Percentiles rank a stretch among this genome's conserved stretches.
Conservation (phyloP, 73 alveolate genomes). For the Paraurostyla sp. region DNA sequence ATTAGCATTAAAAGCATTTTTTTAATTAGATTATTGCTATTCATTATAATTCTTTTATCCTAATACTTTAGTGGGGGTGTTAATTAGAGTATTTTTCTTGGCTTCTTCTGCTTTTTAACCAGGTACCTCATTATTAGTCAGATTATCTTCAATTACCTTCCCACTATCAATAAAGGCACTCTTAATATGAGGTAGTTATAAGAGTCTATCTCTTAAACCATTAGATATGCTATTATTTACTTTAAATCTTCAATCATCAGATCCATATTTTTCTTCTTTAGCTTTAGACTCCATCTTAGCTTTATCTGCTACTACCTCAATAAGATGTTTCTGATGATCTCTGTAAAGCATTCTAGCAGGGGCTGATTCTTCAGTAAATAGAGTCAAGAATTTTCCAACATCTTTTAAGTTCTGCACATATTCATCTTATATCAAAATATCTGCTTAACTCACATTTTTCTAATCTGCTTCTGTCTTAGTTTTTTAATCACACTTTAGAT, state of each 20-base stretch:
- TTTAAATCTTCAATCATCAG: neutral
- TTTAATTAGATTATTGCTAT: conserved; percentile 4
- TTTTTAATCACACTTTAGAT: no score
- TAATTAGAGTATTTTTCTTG: neutral
- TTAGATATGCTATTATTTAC: neutral
- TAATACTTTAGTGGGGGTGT: neutral
- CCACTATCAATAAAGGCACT: neutral
- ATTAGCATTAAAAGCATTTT: neutral
- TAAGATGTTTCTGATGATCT: neutral
- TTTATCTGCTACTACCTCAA: neutral
- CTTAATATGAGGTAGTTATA: neutral
- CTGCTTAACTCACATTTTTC: no score
- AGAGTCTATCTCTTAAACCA: neutral
- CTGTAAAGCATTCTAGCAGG: neutral
- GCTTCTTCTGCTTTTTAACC: neutral
- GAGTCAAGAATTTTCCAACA: neutral
- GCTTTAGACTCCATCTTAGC: neutral
- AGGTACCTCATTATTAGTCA: neutral
- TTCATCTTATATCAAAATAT: no score
- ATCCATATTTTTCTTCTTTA: neutral
- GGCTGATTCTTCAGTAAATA: neutral
- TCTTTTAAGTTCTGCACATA: neutral
- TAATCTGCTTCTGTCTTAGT: neutral
- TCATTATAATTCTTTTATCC: neutral
- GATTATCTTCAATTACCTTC: no score